Evolutionary conservation across 441 rosid species (phyloP).

Genomic region (Biscutella laevigata): DNA sequence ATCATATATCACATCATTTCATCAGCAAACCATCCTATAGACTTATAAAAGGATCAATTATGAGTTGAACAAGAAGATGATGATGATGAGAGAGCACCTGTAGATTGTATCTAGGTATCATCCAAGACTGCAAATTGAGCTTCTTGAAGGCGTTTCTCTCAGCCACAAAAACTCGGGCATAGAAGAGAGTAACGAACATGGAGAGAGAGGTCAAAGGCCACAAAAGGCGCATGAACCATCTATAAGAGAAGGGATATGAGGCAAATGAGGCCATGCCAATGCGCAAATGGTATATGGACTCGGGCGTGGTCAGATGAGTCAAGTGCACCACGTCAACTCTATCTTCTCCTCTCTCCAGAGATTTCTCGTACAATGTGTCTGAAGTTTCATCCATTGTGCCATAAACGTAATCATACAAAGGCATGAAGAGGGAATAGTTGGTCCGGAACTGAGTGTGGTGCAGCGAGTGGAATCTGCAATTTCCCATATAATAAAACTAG

Average conservation of each 20-base stretch:
- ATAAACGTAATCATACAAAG: conserved; percentile 32
- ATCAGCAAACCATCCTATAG: neutral
- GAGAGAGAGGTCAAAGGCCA: conserved; percentile 30
- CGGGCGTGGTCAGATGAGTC: conserved; percentile 28
- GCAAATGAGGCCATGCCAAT: conserved; percentile 29
- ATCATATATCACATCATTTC: neutral
- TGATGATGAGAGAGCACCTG: conserved; percentile 38
- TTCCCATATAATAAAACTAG: no score
- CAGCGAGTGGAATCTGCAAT: conserved; percentile 32
- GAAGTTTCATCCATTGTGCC: conserved; percentile 25
- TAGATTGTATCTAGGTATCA: conserved; percentile 44
- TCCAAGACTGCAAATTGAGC: conserved; percentile 59
- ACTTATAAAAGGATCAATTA: neutral
- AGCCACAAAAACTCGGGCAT: conserved; percentile 13
- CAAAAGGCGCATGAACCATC: conserved; percentile 25
- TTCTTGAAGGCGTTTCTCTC: conserved; percentile 25
- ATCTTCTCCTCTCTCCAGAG: conserved; percentile 18
- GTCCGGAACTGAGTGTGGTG: conserved; percentile 37
- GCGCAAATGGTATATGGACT: conserved; percentile 29
- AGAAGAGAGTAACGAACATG: conserved; percentile 22
- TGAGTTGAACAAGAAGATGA: neutral
- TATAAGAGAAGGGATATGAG: conserved; percentile 22
- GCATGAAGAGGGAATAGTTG: conserved; percentile 34
- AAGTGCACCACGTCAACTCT: conserved; percentile 28
- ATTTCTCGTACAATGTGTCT: conserved; percentile 18